These are phyloP conservation scores for Cladosporium colombiae DNA, from an alignment of 2,329 filamentous ascomycete genomes.

Conservation along the genomic window DNA sequence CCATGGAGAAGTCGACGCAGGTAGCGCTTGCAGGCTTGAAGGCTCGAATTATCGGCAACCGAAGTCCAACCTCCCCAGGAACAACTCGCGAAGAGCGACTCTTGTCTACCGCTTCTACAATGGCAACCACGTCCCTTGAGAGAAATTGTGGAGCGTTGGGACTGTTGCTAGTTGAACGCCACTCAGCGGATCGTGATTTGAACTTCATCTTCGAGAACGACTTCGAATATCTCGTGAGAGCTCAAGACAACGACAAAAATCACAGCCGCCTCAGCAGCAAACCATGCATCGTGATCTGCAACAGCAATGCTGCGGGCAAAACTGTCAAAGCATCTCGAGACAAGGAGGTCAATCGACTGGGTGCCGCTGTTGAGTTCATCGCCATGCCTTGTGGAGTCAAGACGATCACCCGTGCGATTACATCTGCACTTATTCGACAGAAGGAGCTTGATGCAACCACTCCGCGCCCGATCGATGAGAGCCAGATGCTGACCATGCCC, in stretches of 20 bases:
- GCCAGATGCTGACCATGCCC: neutral
- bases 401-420: neutral
- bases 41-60: neutral
- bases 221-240: neutral
- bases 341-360: neutral
- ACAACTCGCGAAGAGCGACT: neutral
- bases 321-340: neutral
- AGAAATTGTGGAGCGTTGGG: neutral
- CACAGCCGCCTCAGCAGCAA: neutral
- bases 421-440: neutral
- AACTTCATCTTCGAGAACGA: neutral
- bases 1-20: neutral
- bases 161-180: neutral
- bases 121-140: neutral
- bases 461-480: neutral
- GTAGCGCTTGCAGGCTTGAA: neutral
- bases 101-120: neutral
- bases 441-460: neutral
- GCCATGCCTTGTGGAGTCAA: constrained; percentile 3
- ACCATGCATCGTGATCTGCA: constrained; percentile 12
- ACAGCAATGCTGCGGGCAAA: neutral
- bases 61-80: neutral
- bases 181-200: neutral
- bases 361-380: neutral
- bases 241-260: neutral